These are phyloP conservation scores for Piromyces finnis DNA, from an alignment of 192 early-diverging fungal genomes.

Conservation along the genomic window DNA sequence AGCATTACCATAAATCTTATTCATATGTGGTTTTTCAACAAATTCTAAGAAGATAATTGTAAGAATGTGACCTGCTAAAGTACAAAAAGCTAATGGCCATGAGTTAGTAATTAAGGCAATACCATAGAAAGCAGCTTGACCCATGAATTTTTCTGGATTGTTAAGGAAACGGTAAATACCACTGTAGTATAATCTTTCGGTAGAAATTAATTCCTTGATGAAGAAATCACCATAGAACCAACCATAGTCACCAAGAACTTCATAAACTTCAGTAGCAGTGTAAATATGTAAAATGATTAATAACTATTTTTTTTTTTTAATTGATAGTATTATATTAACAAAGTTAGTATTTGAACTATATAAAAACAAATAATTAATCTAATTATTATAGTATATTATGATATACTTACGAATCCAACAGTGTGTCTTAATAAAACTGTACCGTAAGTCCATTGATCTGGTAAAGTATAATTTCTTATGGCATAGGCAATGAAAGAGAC, in stretches of 20 bases:
- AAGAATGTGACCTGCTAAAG: conserved; percentile 63
- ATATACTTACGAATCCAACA: conserved; percentile 36
- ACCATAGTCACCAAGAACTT: conserved; percentile 84
- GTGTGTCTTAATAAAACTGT: conserved; percentile 65
- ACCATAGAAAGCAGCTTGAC: conserved; percentile 89
- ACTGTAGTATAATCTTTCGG: conserved; percentile 53
- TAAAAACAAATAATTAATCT: no score
- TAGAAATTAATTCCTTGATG: conserved; percentile 35
- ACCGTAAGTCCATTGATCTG: conserved; percentile 46
- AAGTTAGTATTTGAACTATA: no score
- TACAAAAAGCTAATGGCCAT: conserved; percentile 63
- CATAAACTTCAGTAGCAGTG: conserved; percentile 80
- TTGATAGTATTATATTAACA: no score
- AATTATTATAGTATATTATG: no score
- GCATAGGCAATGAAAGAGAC: conserved; percentile 70
- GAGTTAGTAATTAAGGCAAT: conserved; percentile 68
- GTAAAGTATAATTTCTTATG: conserved; percentile 58
- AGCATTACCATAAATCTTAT: conserved; percentile 63
- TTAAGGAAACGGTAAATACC: conserved; percentile 90
- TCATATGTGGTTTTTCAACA: conserved; percentile 88
- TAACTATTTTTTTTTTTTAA: no score
- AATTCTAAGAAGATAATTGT: conserved; percentile 70
- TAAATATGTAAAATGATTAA: conserved; percentile 78
- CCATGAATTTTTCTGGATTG: conserved; percentile 84
- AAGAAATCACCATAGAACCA: conserved; percentile 87